A percentile compares a stretch with the other conserved stretches of the same genome.
Evolutionary conservation across 1,284 basidiomycete genomes (phyloP).

Genomic region (Rhizoctonia solani): DNA sequence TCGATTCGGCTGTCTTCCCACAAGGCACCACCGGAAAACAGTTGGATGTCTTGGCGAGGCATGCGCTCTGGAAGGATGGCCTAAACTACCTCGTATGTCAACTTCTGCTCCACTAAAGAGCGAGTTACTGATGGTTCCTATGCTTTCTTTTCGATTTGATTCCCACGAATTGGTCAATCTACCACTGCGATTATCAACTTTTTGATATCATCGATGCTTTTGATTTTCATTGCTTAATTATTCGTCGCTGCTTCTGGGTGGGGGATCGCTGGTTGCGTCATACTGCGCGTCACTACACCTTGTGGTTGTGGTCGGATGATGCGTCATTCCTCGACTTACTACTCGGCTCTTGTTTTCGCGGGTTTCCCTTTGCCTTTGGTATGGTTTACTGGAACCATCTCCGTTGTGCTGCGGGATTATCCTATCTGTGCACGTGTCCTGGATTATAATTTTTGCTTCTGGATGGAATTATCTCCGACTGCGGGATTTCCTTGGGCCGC

Average conservation of each 20-base stretch:
- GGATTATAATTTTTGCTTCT: no score
- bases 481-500: no score
- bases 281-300: neutral
- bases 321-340: no score
- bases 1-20: constrained; percentile 87
- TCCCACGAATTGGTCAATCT: neutral
- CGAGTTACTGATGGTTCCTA: constrained; percentile 46
- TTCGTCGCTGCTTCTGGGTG: neutral
- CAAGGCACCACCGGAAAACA: constrained; percentile 80
- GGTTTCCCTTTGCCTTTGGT: no score
- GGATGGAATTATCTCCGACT: no score
- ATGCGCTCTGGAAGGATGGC: constrained; percentile 86
- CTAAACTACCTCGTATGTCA: constrained; percentile 62
- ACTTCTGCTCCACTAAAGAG: constrained; percentile 45
- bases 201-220: neutral
- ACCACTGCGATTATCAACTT: neutral
- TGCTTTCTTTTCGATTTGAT: constrained; percentile 13
- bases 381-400: no score
- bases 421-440: no score
- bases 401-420: no score
- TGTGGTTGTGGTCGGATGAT: no score
- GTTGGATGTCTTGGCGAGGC: constrained; percentile 83
- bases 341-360: no score
- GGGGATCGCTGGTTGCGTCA: constrained; percentile 31
- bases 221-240: neutral